Base-by-base conservation (phyloP, 1,139 yeast species). In the Debaryomyces subglobosus region DNA sequence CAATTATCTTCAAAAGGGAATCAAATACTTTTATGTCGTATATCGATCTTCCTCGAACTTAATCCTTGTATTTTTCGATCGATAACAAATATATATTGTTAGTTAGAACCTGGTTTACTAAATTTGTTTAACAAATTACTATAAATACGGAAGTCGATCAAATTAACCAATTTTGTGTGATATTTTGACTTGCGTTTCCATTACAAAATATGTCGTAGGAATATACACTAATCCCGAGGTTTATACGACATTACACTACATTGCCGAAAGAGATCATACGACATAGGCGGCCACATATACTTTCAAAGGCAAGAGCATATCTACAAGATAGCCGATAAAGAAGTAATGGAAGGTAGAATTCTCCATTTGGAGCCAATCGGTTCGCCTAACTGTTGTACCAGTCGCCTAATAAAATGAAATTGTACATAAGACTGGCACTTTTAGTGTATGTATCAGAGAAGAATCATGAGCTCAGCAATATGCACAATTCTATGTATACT, bases 141-240 rank as follows among this genome's bases (percentile, higher is more conserved):
- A 21, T 25, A 42, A 33, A 20, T 41, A 35, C 38, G 36, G 46
- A 38, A 30, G 33, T 21, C 46, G 41, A 44, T 44, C 41, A 39
- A 32, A 44, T 21, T 40, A 9, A 13, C 27, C 20, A 21, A 12
- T 27, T 39, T 39, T 27, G 24, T 27, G 42, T 39, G 42, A 21
- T 39, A 21, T 24, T 27, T 39, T 39, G 25, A 12, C 25, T 30
- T 16, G 3, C 43, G 35, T 29, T 30, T 18, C 25, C 15, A 8
- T n/a, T 23, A 29, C 32, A 25, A 21, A 35, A 35, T 15, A 35
- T 35, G 38, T 35, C 38, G 38, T 12, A 21, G 7, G 15, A n/a
- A 15, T 2, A 1, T 9, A 16, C 8, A 32, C 13, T 7, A 34
- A 16, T 16, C 23, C 37, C 35, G 18, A 34, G 10, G 13, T 1